phyloP scores from a whole-genome alignment of 805 yeast species.

The Spathaspora sp. region DNA sequence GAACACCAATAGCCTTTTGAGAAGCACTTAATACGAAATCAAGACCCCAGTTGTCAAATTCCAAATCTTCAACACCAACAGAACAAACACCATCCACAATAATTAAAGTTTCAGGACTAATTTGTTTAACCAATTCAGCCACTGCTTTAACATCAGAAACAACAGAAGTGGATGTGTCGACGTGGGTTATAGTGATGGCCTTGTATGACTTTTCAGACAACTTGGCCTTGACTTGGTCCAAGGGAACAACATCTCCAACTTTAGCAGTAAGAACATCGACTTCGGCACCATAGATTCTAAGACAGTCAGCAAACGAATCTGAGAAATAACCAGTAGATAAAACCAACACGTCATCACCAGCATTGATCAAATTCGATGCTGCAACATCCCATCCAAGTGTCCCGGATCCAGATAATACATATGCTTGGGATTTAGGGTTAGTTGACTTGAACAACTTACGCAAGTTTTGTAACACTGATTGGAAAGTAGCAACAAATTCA shows the following conservation, averaged over 20 bases:
- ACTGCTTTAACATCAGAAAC: conserved; percentile 65
- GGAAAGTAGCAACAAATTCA: conserved; percentile 73
- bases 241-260: conserved; percentile 67
- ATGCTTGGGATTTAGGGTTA: conserved; percentile 63
- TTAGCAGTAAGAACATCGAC: conserved; percentile 73
- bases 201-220: conserved; percentile 52
- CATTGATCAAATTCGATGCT: conserved; percentile 66
- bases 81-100: conserved; percentile 96
- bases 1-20: conserved; percentile 93
- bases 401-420: conserved; percentile 86
- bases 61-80: conserved; percentile 80
- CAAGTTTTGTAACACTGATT: conserved; percentile 60
- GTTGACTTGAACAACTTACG: conserved; percentile 73
- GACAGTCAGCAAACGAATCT: conserved; percentile 53
- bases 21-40: conserved; percentile 90
- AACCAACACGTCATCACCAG: conserved; percentile 72
- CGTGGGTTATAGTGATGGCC: conserved; percentile 85
- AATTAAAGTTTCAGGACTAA: conserved; percentile 76
- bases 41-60: conserved; percentile 85
- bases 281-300: conserved; percentile 66
- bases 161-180: conserved; percentile 96
- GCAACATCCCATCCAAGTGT: conserved; percentile 93
- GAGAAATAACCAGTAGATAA: conserved; percentile 89
- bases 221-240: conserved; percentile 51
- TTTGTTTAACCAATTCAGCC: conserved; percentile 54